phyloP scores from a whole-genome alignment of 139 green algal species.

The Volvox reticuliferus region DNA sequence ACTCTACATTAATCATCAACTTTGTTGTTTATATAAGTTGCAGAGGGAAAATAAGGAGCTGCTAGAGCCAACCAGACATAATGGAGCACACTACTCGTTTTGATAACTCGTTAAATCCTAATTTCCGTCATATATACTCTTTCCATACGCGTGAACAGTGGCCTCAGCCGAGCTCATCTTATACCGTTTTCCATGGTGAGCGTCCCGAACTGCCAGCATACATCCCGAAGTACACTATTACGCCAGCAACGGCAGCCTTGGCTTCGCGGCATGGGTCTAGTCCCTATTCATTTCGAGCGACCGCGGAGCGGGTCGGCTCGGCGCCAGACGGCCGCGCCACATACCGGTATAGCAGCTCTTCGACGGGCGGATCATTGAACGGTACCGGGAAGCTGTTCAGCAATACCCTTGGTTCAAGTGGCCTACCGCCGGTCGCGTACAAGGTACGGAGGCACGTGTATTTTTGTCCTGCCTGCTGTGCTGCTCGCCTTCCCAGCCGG shows the following conservation, averaged over 20 bases:
- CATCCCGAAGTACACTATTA: conserved; percentile 23
- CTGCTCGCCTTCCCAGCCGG: too few relatives aligned
- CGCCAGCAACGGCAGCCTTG: neutral
- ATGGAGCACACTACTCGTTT: neutral
- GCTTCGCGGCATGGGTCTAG: conserved; percentile 13
- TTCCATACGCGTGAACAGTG: conserved; percentile 28
- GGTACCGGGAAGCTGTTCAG: neutral
- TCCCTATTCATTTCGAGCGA: neutral
- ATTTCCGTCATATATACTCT: neutral
- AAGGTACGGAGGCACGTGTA: conserved; percentile 32
- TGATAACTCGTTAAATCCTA: conserved; percentile 4
- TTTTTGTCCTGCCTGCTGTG: too few relatives aligned
- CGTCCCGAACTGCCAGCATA: neutral
- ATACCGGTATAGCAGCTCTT: neutral
- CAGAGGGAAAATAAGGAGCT: too few relatives aligned
- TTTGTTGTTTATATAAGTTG: too few relatives aligned
- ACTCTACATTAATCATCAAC: too few relatives aligned
- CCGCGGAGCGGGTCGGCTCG: neutral
- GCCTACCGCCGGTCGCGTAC: conserved; percentile 25
- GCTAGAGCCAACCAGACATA: too few relatives aligned
- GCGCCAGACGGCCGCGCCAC: neutral
- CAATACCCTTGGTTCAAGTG: conserved; percentile 16
- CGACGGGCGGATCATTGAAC: neutral
- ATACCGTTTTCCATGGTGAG: conserved; percentile 45
- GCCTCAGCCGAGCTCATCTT: conserved; percentile 4